Evolutionary conservation across 306 rosid species (phyloP).

Genomic region (Quercus bicolor): DNA sequence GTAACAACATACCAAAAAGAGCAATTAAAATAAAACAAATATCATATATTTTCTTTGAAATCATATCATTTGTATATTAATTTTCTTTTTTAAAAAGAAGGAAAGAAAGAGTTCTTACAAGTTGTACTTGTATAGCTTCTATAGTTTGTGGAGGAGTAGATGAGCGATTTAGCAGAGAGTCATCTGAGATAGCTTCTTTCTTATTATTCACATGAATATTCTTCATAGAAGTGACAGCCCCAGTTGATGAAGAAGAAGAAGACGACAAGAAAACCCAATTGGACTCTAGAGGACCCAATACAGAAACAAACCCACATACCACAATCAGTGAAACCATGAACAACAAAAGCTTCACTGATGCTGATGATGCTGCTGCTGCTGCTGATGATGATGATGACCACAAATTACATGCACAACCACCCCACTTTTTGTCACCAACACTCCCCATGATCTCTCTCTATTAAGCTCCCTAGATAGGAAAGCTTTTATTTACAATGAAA

Average conservation of each 20-base stretch:
- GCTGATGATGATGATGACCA: constrained; percentile 29
- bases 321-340: constrained; percentile 47
- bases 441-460: constrained; percentile 12
- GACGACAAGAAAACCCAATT: constrained; percentile 22
- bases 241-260: too few species aligned
- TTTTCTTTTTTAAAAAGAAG: not conserved
- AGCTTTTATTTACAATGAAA: too few species aligned
- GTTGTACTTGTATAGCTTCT: constrained; percentile 26
- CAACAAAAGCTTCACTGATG: constrained; percentile 40
- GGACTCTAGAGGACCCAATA: constrained; percentile 48
- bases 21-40: too few species aligned
- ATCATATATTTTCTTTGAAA: too few species aligned
- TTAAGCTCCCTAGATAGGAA: too few species aligned
- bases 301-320: constrained; percentile 48
- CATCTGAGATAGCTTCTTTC: constrained; percentile 50
- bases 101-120: constrained; percentile 31
- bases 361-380: constrained; percentile 7
- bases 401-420: constrained; percentile 19
- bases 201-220: constrained; percentile 6
- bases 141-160: constrained; percentile 47
- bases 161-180: constrained; percentile 38
- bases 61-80: too few species aligned
- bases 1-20: too few species aligned
- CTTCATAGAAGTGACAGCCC: too few species aligned
- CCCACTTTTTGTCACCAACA: not conserved